Conservation (phyloP, 2,329 filamentous ascomycete genomes). For the Colletotrichum eremochloae region DNA sequence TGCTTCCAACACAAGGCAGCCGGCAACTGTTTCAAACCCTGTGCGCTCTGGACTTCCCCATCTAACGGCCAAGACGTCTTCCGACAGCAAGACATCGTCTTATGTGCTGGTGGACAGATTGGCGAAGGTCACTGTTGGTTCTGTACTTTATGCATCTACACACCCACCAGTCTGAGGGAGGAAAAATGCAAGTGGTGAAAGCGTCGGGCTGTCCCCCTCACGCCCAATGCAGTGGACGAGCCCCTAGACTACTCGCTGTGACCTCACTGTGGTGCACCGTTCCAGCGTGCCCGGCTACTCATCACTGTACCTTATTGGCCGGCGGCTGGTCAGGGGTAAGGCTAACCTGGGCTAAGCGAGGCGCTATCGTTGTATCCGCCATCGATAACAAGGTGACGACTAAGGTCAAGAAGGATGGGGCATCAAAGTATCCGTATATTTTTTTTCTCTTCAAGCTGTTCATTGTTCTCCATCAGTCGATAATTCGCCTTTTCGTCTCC, state of each 20-base stretch:
- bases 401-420: slow-evolving; percentile 41
- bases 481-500: slow-evolving; percentile 37
- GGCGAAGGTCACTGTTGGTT: not conserved
- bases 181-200: slow-evolving; percentile 24
- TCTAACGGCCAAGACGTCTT: slow-evolving; percentile 31
- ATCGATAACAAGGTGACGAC: slow-evolving; percentile 42
- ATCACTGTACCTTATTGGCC: slow-evolving; percentile 6
- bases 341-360: slow-evolving; percentile 41
- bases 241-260: slow-evolving; percentile 36
- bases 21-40: slow-evolving; percentile 36
- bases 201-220: slow-evolving; percentile 13
- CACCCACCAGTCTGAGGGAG: slow-evolving; percentile 2
- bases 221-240: slow-evolving; percentile 31
- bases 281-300: slow-evolving; percentile 31
- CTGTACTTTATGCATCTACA: not conserved
- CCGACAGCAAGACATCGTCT: slow-evolving; percentile 28
- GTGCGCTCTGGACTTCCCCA: slow-evolving; percentile 26
- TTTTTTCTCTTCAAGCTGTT: slow-evolving; percentile 41
- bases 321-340: slow-evolving; percentile 20
- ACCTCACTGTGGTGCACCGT: slow-evolving; percentile 40
- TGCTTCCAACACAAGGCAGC: slow-evolving; percentile 23
- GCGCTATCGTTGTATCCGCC: slow-evolving; percentile 43
- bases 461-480: slow-evolving; percentile 42
- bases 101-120: slow-evolving; percentile 10
- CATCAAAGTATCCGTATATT: slow-evolving; percentile 39